Percentiles rank a stretch among this genome's conserved stretches.
Evolutionary conservation across 1,284 basidiomycete genomes (phyloP).

Genomic region (Butyriboletus appendiculatus): DNA sequence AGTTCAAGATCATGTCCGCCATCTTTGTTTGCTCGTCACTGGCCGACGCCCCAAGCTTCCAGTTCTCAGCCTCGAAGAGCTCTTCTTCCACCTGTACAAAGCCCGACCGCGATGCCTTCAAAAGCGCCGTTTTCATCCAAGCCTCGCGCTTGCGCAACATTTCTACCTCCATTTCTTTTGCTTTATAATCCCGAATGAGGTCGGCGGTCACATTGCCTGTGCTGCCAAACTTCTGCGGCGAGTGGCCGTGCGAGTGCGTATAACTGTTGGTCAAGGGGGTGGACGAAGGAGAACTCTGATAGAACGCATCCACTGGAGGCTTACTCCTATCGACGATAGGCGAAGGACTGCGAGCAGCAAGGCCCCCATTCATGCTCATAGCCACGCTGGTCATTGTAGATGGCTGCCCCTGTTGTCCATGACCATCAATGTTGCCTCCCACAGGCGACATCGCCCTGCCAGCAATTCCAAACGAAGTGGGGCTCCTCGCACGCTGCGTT

Average conservation of each 20-base stretch:
- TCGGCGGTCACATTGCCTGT: conserved; percentile 73
- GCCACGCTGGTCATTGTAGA: conserved; percentile 56
- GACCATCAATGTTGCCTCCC: conserved; percentile 39
- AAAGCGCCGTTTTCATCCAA: conserved; percentile 86
- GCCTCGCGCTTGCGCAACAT: conserved; percentile 74
- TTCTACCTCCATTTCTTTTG: conserved; percentile 82
- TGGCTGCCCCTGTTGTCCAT: conserved; percentile 37
- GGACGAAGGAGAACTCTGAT: conserved; percentile 54
- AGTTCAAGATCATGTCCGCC: conserved; percentile 74
- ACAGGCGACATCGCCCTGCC: conserved; percentile 61
- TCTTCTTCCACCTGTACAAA: conserved; percentile 69
- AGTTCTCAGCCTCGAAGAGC: conserved; percentile 37
- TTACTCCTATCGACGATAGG: conserved; percentile 56
- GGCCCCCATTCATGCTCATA: conserved; percentile 47
- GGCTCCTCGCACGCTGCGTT: conserved; percentile 60
- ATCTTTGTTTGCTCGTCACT: conserved; percentile 49
- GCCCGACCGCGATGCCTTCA: conserved; percentile 78
- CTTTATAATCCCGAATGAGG: conserved; percentile 74
- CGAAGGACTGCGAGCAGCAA: conserved; percentile 62
- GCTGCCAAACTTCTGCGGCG: conserved; percentile 50
- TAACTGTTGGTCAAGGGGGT: conserved; percentile 39
- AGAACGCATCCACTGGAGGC: conserved; percentile 61
- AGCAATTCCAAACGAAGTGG: conserved; percentile 43
- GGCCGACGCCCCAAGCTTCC: conserved; percentile 40
- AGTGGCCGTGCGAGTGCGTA: conserved; percentile 27